Conservation (phyloP, 192 early-diverging fungal genomes). For the Dissophora ornata region DNA sequence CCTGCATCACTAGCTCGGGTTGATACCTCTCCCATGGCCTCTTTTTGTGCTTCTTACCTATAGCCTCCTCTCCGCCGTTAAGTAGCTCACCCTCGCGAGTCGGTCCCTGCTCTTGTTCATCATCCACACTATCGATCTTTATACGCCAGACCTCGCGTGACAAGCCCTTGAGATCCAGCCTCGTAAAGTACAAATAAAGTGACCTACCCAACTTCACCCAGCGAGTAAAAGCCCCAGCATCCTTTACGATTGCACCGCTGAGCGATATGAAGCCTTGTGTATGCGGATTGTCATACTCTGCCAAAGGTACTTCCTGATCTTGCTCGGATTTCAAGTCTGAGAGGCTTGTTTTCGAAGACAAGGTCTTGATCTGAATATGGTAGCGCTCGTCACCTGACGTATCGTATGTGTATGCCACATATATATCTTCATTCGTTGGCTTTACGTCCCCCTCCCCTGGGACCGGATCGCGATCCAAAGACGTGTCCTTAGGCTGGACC, state of each 20-base stretch:
- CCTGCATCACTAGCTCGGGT: conserved; percentile 35
- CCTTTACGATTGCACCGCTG: conserved; percentile 1
- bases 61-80: too few relatives aligned
- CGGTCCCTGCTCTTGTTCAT: not conserved
- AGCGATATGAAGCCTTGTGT: not conserved
- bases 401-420: conserved; percentile 32
- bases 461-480: not conserved
- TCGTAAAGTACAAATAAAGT: conserved; percentile 35
- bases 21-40: too few relatives aligned
- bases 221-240: conserved; percentile 26
- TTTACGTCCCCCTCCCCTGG: not conserved
- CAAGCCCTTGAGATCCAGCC: conserved; percentile 31
- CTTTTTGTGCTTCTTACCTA: too few relatives aligned
- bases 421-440: not conserved
- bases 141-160: conserved; percentile 46
- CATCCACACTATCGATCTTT: not conserved
- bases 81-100: too few relatives aligned
- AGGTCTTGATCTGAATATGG: not conserved
- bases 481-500: conserved; percentile 25
- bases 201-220: conserved; percentile 26
- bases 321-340: too few relatives aligned
- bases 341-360: not conserved
- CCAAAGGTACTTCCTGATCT: too few relatives aligned
- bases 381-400: conserved; percentile 32
- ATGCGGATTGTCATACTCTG: not conserved